Conservation (phyloP, 805 yeast species). For the Phaffomyces thermotolerans region DNA sequence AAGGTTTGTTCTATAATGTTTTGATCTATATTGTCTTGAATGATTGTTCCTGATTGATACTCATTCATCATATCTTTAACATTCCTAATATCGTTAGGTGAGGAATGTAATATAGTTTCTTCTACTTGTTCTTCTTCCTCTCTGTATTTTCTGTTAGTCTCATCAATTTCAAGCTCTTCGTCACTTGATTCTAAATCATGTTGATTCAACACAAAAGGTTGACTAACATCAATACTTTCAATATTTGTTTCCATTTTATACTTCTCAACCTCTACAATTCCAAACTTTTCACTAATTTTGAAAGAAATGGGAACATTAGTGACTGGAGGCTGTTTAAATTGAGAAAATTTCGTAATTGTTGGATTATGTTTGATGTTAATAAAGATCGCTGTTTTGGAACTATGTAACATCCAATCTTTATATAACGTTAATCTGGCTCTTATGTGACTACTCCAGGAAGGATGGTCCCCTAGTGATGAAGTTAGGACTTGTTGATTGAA, state of each 20-base stretch:
- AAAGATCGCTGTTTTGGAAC: constrained; percentile 8
- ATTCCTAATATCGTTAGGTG: constrained; percentile 13
- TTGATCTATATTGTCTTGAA: no score
- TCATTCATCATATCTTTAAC: constrained; percentile 9
- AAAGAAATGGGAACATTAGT: constrained; percentile 4
- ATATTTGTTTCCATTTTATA: background rate
- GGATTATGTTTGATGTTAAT: constrained; percentile 16
- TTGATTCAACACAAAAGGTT: constrained; percentile 12
- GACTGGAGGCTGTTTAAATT: constrained; percentile 1
- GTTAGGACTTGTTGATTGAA: constrained; percentile 17
- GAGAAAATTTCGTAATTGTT: constrained; percentile 9
- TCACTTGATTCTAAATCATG: constrained; percentile 11
- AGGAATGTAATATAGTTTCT: constrained; percentile 4
- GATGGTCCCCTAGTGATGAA: constrained; percentile 17
- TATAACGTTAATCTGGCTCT: constrained; percentile 18
- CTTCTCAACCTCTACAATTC: constrained; percentile 5
- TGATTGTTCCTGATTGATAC: background rate
- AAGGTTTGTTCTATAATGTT: no score
- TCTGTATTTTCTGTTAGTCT: background rate
- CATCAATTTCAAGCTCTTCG: constrained; percentile 3
- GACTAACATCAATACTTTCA: background rate
- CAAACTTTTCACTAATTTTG: constrained; percentile 1
- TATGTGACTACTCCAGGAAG: constrained; percentile 13
- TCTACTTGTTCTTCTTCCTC: constrained; percentile 2
- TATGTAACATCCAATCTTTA: constrained; percentile 16